Evolutionary conservation across 352 stramenopile genomes (phyloP), one percentile per base, ranked within the genome.

Genomic region (Pilasporangium apinafurcum): DNA sequence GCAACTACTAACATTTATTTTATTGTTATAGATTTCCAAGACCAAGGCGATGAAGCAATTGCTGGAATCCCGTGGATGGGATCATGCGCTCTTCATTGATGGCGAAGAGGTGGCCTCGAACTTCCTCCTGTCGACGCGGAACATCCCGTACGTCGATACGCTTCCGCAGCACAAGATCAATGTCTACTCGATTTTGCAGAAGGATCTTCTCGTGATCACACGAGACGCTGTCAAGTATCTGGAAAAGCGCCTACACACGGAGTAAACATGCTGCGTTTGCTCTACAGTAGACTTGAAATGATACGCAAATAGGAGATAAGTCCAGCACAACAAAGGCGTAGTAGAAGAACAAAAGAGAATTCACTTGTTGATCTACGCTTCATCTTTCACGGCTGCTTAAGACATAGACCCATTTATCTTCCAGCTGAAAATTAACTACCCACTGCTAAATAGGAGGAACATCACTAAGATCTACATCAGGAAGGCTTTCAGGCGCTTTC

Each of bases 151-250:
- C 61, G 71, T 94, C 31, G 80, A 88, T 57, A 82, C 77, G 47
- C 59, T 94, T 32, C 65, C 77, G 59, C 74, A 91, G 68, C 65
- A 87, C 62, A 90, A 92, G 73, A 81, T 94, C 63, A 94, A 92
- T 59, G 79, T 92, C 30, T 94, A 94, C 71, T 89, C 82, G 58
- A 92, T 94, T 62, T 47, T 94, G 59, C 75, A 94, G 53, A 90
- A 90, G 67, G 82, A 94, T 51, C 48, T 94, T 54, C 61, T 94
- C 32, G 73, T 94, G 48, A 73, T 92, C 57, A 91, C 82, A 24
- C 79, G 79, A 44, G 81, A 91, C 48, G 75, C 82, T 22, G 76
- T 86, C 60, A 92, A 91, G 75, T 93, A 93, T 62, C 67, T 93
- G 31, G 82, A 93, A 58, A 68, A 91, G 36, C 76, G 82, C 57